Evolutionary conservation across 2,329 filamentous ascomycete species (phyloP).

Genomic region (Arthrobotrys iridis): DNA sequence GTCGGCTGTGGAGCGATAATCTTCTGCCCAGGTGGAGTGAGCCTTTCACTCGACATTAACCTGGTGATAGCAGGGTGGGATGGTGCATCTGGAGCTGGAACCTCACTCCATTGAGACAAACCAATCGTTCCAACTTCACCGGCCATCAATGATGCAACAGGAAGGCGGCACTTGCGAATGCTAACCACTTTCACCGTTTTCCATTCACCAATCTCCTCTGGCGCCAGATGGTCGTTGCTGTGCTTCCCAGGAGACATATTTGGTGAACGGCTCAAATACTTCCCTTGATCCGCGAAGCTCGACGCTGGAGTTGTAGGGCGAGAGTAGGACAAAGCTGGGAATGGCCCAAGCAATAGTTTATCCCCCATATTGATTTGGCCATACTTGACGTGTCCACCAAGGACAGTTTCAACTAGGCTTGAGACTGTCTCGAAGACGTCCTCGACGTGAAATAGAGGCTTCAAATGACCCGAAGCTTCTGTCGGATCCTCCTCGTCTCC

Average conservation of each 20-base stretch:
- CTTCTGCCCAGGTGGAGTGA: constrained; percentile 21
- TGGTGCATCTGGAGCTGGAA: constrained; percentile 60
- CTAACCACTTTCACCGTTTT: constrained; percentile 82
- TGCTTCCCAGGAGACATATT: constrained; percentile 56
- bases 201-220: constrained; percentile 75
- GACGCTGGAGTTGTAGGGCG: constrained; percentile 56
- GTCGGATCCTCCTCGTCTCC: constrained; percentile 44
- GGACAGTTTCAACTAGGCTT: constrained; percentile 69
- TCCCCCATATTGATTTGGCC: constrained; percentile 82
- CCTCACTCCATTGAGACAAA: constrained; percentile 69
- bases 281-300: constrained; percentile 65
- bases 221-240: constrained; percentile 66
- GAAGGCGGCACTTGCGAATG: constrained; percentile 84
- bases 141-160: constrained; percentile 77
- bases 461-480: constrained; percentile 65
- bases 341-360: constrained; percentile 80
- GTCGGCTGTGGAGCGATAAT: constrained; percentile 57
- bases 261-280: constrained; percentile 60
- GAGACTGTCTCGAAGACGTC: constrained; percentile 72
- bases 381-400: constrained; percentile 85
- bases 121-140: constrained; percentile 93
- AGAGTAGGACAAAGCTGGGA: constrained; percentile 63
- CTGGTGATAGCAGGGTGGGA: constrained; percentile 56
- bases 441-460: constrained; percentile 84
- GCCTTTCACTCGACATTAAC: constrained; percentile 29